Conservation (phyloP, 1,139 yeast genomes). For the Geotrichum aggregatum region DNA sequence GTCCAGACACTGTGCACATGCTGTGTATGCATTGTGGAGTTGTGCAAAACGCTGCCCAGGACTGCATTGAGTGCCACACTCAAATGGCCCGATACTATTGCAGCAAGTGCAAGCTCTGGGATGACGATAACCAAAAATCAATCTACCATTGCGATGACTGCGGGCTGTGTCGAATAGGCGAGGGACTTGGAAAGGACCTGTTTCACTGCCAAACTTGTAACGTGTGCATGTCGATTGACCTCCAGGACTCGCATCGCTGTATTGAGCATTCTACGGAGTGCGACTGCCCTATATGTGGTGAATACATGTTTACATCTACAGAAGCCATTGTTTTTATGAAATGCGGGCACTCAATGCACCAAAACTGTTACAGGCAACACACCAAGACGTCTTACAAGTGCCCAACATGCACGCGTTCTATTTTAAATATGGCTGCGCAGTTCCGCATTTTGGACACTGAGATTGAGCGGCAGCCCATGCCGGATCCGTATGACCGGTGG, state of each 20-base stretch:
- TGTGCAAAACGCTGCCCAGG: slow-evolving; percentile 68
- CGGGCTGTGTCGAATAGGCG: slow-evolving; percentile 86
- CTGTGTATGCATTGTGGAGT: slow-evolving; percentile 76
- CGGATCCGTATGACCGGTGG: slow-evolving; percentile 76
- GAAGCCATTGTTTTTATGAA: slow-evolving; percentile 85
- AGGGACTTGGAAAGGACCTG: slow-evolving; percentile 81
- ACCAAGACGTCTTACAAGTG: slow-evolving; percentile 81
- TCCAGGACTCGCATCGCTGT: slow-evolving; percentile 74
- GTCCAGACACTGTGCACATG: slow-evolving; percentile 62
- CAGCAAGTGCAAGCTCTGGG: slow-evolving; percentile 69
- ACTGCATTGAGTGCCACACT: slow-evolving; percentile 62
- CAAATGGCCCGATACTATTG: slow-evolving; percentile 77
- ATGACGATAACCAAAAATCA: slow-evolving; percentile 65
- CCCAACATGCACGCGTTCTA: slow-evolving; percentile 81
- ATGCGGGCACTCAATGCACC: slow-evolving; percentile 94
- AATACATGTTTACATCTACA: slow-evolving; percentile 82
- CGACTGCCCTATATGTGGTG: slow-evolving; percentile 90
- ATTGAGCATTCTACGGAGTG: slow-evolving; percentile 84
- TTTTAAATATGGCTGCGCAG: slow-evolving; percentile 82
- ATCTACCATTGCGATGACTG: slow-evolving; percentile 91
- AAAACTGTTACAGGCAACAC: slow-evolving; percentile 73
- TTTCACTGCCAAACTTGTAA: slow-evolving; percentile 90
- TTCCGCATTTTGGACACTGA: slow-evolving; percentile 83
- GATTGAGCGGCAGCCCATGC: slow-evolving; percentile 69
- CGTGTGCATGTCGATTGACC: slow-evolving; percentile 78